phyloP scores from a whole-genome alignment of 352 stramenopile genomes.

The Phytophthora constricta region DNA sequence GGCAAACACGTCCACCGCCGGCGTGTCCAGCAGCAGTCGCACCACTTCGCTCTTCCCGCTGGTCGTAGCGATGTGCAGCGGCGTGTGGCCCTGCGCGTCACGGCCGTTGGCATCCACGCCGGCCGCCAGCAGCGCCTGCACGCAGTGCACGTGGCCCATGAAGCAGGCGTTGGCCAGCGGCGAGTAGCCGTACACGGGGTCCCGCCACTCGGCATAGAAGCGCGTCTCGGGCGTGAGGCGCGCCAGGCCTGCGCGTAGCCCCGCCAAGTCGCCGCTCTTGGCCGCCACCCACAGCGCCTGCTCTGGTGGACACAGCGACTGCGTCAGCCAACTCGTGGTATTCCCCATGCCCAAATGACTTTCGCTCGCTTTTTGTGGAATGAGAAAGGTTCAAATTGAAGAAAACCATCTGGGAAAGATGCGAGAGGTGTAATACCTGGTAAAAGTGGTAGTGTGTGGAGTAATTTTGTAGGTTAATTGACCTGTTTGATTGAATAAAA shows the following conservation, averaged over 20 bases:
- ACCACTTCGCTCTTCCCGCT: constrained; percentile 77
- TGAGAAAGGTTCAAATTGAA: constrained; percentile 10
- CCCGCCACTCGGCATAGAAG: constrained; percentile 74
- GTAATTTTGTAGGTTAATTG: too few relatives aligned
- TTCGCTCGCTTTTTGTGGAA: constrained; percentile 12
- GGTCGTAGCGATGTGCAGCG: constrained; percentile 68
- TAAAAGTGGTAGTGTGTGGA: not conserved
- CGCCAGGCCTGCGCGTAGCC: constrained; percentile 55
- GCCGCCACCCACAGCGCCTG: constrained; percentile 79
- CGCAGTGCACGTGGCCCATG: constrained; percentile 71
- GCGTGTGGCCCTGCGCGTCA: constrained; percentile 67
- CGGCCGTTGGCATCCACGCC: constrained; percentile 65
- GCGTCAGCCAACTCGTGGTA: constrained; percentile 73
- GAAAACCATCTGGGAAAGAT: not conserved
- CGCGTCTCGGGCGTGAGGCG: constrained; percentile 65
- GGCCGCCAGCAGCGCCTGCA: constrained; percentile 54
- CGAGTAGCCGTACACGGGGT: constrained; percentile 68
- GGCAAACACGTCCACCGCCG: constrained; percentile 57
- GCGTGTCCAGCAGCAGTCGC: constrained; percentile 60
- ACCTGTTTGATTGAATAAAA: not conserved
- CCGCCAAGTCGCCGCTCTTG: constrained; percentile 68
- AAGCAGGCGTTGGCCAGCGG: constrained; percentile 68
- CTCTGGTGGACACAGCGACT: constrained; percentile 75
- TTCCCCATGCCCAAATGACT: constrained; percentile 61
- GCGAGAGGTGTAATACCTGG: not conserved